Evolutionary conservation across 495 filamentous ascomycete species (phyloP).

Genomic region (Parathielavia appendiculata): DNA sequence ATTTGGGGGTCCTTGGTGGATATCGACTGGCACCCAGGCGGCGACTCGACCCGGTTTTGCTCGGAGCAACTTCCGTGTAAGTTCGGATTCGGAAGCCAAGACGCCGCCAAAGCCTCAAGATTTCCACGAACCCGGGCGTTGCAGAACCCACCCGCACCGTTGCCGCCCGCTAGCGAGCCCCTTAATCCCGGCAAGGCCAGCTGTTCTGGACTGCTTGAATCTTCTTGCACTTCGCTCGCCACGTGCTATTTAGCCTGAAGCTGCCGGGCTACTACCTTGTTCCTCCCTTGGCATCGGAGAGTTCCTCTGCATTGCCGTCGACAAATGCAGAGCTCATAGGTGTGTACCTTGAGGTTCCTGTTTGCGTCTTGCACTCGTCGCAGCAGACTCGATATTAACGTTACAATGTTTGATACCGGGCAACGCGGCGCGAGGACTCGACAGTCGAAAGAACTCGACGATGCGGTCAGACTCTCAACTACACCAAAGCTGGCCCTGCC

Average conservation of each 20-base stretch:
- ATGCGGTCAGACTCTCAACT: too few species aligned
- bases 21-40: not conserved
- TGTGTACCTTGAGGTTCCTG: too few species aligned
- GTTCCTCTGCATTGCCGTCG: too few species aligned
- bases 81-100: slow-evolving; percentile 22
- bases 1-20: not conserved
- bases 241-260: slow-evolving; percentile 24
- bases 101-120: not conserved
- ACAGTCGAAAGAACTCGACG: too few species aligned
- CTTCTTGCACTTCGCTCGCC: not conserved
- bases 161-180: slow-evolving; percentile 1
- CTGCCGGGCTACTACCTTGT: not conserved
- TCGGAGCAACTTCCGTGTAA: slow-evolving; percentile 24
- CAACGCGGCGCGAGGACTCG: too few species aligned
- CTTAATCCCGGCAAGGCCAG: slow-evolving; percentile 13
- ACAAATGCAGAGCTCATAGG: too few species aligned
- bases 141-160: not conserved
- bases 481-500: too few species aligned
- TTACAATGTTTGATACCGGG: too few species aligned
- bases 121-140: slow-evolving; percentile 11
- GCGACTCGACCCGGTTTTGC: slow-evolving; percentile 19
- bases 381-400: too few species aligned
- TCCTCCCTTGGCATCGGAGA: slow-evolving; percentile 16
- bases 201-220: not conserved
- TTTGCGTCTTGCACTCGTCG: too few species aligned